Evolutionary conservation across 441 rosid species (phyloP), one percentile per base, ranked within the genome.

Genomic region (Brassica balearica): DNA sequence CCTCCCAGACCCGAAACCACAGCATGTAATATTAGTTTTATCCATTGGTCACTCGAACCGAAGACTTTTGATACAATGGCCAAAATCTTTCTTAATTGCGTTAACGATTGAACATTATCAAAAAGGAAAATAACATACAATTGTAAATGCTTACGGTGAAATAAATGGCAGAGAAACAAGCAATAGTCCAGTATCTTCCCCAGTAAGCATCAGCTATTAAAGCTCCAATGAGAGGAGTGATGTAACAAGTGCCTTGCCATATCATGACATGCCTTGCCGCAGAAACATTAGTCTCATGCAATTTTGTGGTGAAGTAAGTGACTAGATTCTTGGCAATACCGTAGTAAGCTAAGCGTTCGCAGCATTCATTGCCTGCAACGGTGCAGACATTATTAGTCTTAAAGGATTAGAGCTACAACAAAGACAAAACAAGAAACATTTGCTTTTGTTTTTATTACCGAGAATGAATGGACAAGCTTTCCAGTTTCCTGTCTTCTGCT

Each of bases 241-340:
- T 72, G 69, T 86, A 84, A 19, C 75, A 65, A 1, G 86, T 82
- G 6, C 89, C 87, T 70, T 79, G 82, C 92, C 92, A 89, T n/a
- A 73, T 81, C 60, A 80, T 84, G 77, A 84, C 78, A 4, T 66
- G 71, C 2, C 56, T 75, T 15, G 78, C 72, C 2, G 67, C 67
- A 0, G 78, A 56, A 10, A 66, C 78, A 56, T 75, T 75, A 0
- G 69, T 63, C 70, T 64, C 77, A 1, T 89, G 92, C 65, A 90
- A 75, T 68, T 88, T 87, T 11, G 25, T 74, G 19, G 96, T 91
- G 65, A 91, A 87, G 83, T 93, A 88, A 73, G 87, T 89, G 63
- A 93, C 90, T 74, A 93, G 95, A 80, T 93, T 93, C 3, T 87
- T 85, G 22, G 95, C 87, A 46, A 91, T 93, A 69, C 98, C 96